phyloP scores from a whole-genome alignment of 164 flowering plant species.

The Magnolia changhungtana region DNA sequence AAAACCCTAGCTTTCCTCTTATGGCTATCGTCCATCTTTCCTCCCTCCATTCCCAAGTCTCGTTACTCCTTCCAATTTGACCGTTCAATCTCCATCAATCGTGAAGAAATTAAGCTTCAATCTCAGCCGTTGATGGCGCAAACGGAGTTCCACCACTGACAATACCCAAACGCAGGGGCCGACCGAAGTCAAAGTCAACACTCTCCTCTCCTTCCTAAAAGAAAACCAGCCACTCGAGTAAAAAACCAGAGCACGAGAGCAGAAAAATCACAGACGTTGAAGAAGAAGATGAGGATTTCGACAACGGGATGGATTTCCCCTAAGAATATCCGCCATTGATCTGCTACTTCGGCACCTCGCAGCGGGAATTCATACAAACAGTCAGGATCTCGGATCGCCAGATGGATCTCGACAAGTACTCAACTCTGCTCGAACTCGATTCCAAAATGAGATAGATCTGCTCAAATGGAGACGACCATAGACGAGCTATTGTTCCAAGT shows the following conservation, averaged over 20 bases:
- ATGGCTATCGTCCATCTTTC: not conserved
- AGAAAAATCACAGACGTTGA: constrained; percentile 5
- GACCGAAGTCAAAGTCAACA: constrained; percentile 16
- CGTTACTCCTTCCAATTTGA: not conserved
- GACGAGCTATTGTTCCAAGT: no score
- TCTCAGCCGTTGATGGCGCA: constrained; percentile 25
- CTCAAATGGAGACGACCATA: no score
- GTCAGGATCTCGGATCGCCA: constrained; percentile 61
- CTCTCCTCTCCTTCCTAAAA: constrained; percentile 13
- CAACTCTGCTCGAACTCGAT: constrained; percentile 17
- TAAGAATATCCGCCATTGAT: constrained; percentile 67
- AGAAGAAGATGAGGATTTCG: constrained; percentile 16
- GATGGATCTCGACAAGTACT: constrained; percentile 84
- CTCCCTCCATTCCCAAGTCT: not conserved
- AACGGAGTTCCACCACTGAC: constrained; percentile 35
- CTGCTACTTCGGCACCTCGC: constrained; percentile 88
- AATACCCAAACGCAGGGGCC: constrained; percentile 38
- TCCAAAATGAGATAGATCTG: no score
- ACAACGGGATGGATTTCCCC: constrained; percentile 20
- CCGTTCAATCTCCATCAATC: not conserved
- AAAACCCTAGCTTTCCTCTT: constrained; percentile 6
- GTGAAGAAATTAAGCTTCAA: not conserved
- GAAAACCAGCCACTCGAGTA: constrained; percentile 27
- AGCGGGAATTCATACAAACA: constrained; percentile 80
- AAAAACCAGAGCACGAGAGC: constrained; percentile 10